Evolutionary conservation across 768 basidiomycete species (phyloP).

Genomic region (Rhizopogon salebrosus): DNA sequence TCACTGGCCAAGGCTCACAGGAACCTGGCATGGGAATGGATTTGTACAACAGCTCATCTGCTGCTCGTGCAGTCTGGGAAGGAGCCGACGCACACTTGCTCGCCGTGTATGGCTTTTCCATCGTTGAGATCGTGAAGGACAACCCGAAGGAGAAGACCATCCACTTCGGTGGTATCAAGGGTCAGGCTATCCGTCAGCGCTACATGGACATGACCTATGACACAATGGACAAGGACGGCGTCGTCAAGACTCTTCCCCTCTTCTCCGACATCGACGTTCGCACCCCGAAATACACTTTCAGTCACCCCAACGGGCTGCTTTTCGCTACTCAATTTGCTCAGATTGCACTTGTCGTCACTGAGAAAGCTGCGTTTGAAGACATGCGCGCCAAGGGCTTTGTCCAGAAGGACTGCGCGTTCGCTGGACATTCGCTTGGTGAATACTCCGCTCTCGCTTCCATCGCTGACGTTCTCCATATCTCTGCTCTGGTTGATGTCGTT

Average conservation of each 20-base stretch:
- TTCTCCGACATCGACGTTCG: constrained; percentile 94
- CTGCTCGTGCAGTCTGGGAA: constrained; percentile 97
- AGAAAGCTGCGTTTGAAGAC: constrained; percentile 97
- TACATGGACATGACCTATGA: constrained; percentile 99
- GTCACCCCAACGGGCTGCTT: constrained; percentile 89
- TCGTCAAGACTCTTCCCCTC: constrained; percentile 91
- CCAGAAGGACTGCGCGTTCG: constrained; percentile 88
- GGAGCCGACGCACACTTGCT: constrained; percentile 90
- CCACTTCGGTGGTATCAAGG: constrained; percentile 99
- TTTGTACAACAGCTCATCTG: constrained; percentile 86
- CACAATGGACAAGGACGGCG: constrained; percentile 92
- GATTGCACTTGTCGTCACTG: constrained; percentile 96
- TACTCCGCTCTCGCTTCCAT: constrained; percentile 98
- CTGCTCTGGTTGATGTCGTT: constrained; percentile 93
- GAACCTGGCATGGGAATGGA: constrained; percentile 99
- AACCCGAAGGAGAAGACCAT: constrained; percentile 98
- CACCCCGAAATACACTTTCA: constrained; percentile 97
- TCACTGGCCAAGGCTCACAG: constrained; percentile 98
- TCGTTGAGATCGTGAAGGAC: constrained; percentile 97
- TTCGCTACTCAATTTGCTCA: constrained; percentile 99
- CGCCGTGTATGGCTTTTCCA: constrained; percentile 96
- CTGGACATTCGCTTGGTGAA: constrained; percentile 97
- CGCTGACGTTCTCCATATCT: constrained; percentile 92
- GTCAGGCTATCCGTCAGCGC: constrained; percentile 95
- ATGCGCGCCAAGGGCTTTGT: constrained; percentile 96